phyloP scores from a whole-genome alignment of 495 filamentous ascomycete genomes.

The Penicillium desertorum region DNA sequence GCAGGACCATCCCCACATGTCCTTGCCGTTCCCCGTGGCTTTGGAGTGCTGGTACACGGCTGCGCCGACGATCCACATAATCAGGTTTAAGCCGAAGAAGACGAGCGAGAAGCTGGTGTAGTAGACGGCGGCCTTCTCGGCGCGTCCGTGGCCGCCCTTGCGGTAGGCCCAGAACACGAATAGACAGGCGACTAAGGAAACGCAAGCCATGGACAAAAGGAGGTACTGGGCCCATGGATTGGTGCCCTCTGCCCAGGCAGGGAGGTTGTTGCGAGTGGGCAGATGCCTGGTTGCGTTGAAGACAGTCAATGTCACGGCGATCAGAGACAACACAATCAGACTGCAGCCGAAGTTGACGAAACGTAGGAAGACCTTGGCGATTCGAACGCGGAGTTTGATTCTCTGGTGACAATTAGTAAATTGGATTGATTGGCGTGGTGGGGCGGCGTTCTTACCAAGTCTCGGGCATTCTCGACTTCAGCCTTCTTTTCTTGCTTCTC shows the following conservation, averaged over 20 bases:
- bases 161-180: slow-evolving; percentile 84
- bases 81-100: slow-evolving; percentile 90
- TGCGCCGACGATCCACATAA: slow-evolving; percentile 90
- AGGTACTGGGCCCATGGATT: slow-evolving; percentile 88
- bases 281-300: slow-evolving; percentile 80
- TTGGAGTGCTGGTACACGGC: slow-evolving; percentile 78
- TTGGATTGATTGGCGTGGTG: neutral
- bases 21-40: slow-evolving; percentile 68
- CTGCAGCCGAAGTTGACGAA: slow-evolving; percentile 95
- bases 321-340: slow-evolving; percentile 86
- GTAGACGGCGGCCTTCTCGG: slow-evolving; percentile 90
- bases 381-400: slow-evolving; percentile 86
- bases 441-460: slow-evolving; percentile 65
- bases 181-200: slow-evolving; percentile 78
- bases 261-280: slow-evolving; percentile 72
- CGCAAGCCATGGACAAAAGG: slow-evolving; percentile 69
- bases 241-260: slow-evolving; percentile 77
- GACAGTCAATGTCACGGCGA: slow-evolving; percentile 79
- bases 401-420: slow-evolving; percentile 54
- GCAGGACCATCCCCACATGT: slow-evolving; percentile 97
- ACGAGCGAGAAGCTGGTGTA: slow-evolving; percentile 88
- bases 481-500: slow-evolving; percentile 77
- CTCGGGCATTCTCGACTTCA: slow-evolving; percentile 76
- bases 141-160: slow-evolving; percentile 81
- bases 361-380: slow-evolving; percentile 92